Evolutionary conservation across 257 asterid genomes (phyloP), one percentile per base, ranked within the genome.

Genomic region (Solanum infundibuliforme): DNA sequence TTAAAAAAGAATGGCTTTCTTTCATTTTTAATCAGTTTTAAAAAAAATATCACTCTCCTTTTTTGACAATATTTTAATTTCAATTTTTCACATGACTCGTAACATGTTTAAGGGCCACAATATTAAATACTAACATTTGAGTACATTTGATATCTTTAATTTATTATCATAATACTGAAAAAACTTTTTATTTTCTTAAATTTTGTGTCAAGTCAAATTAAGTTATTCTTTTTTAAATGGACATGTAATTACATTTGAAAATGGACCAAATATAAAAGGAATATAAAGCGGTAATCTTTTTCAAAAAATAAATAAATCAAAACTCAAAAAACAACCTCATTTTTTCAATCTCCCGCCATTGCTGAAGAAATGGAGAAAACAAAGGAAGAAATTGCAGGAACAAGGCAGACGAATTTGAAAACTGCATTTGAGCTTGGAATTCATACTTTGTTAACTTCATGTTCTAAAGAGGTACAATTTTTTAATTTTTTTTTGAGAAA

Each of bases 361-460:
- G 31, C 0, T 74, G 82, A 74, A 74, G 41, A 16, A 32, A 74
- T 74, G 82, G 82, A 74, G 82, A 74, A 35, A 10, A 9, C 82
- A 23, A 35, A 38, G 41, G 46, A 34, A 34, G 41, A 71, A 11
- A 71, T 71, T 71, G 13, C 41, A 71, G 77, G 77, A 31, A 34
- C 81, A 73, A 73, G 81, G 29, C 31, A 35, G 8, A 74, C 82
- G 29, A 74, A 74, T 35, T 74, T 74, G 82, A 74, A 74, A 13
- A 74, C 82, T 8, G 82, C 82, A 10, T 74, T 74, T 74, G 48
- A 74, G 48, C 82, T 74, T 10, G 82, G 82, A 35, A 74, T 74
- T 35, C 82, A 36, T 10, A 9, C 31, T 43, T 74, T 74, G 27
- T 74, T 74, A 74, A 74, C 82, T 21, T 74, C 82, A 0, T 74